Evolutionary conservation across 164 flowering plant species (phyloP).

Genomic region (Amborella trichopoda): DNA sequence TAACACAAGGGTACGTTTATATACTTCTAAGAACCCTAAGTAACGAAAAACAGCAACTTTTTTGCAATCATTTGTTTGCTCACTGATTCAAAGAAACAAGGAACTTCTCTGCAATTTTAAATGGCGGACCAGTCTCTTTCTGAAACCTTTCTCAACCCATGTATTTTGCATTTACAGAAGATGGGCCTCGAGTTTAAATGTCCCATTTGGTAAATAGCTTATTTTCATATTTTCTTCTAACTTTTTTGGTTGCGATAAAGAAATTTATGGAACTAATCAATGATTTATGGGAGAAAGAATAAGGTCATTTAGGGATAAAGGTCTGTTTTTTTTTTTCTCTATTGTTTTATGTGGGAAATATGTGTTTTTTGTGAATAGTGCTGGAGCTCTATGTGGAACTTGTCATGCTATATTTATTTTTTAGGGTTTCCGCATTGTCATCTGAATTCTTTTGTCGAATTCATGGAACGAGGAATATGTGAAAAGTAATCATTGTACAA

Average conservation of each 20-base stretch:
- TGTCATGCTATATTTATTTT: too few species aligned
- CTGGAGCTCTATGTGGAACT: too few species aligned
- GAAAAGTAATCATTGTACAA: too few species aligned
- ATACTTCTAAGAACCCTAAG: too few species aligned
- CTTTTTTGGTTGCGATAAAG: background rate
- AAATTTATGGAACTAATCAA: background rate
- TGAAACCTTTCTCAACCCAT: slow-evolving; percentile 6
- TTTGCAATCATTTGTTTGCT: too few species aligned
- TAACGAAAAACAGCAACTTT: too few species aligned
- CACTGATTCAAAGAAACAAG: too few species aligned
- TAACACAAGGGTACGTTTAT: too few species aligned
- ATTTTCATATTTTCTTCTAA: background rate
- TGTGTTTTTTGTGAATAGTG: background rate
- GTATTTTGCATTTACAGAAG: slow-evolving; percentile 9
- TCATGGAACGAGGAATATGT: too few species aligned
- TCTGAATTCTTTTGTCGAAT: too few species aligned
- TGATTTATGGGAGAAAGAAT: background rate
- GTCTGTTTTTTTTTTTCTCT: background rate
- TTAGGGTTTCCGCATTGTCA: too few species aligned
- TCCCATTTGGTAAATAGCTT: slow-evolving; percentile 6
- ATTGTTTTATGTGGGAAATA: background rate
- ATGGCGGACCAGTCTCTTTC: background rate
- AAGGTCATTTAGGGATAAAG: background rate
- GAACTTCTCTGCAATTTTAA: background rate
- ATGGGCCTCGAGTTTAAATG: slow-evolving; percentile 10